These are phyloP conservation scores for Xylaria grammica DNA, from an alignment of 495 filamentous ascomycete genomes.

Conservation along the genomic window DNA sequence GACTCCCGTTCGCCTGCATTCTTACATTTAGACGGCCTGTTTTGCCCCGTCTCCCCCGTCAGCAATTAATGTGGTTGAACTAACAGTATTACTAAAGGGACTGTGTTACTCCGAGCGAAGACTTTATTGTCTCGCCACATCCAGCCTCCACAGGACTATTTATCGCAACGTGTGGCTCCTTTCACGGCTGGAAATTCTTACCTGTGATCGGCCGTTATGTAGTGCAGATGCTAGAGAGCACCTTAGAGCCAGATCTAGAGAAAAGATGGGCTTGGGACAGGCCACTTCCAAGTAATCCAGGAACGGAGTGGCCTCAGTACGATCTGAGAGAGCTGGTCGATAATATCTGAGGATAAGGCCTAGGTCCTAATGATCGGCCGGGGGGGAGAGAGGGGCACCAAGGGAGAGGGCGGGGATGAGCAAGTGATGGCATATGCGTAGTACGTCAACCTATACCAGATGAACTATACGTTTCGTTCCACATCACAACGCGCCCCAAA, in stretches of 20 bases:
- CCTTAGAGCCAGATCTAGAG: slow-evolving; percentile 46
- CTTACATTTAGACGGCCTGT: not conserved
- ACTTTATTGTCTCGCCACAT: slow-evolving; percentile 64
- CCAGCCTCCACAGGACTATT: slow-evolving; percentile 52
- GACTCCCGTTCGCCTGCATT: not conserved
- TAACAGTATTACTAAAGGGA: slow-evolving; percentile 31
- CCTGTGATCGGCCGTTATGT: slow-evolving; percentile 65
- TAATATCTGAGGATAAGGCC: not conserved
- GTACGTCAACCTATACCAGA: not conserved
- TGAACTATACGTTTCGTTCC: slow-evolving; percentile 15
- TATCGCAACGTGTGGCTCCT: slow-evolving; percentile 54
- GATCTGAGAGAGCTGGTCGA: slow-evolving; percentile 26
- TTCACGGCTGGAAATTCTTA: slow-evolving; percentile 65
- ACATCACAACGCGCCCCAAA: slow-evolving; percentile 1
- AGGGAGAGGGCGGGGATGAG: not conserved
- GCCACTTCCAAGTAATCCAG: slow-evolving; percentile 25
- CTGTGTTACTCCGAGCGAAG: slow-evolving; percentile 51
- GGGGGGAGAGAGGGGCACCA: not conserved
- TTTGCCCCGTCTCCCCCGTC: not conserved
- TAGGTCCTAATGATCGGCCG: not conserved
- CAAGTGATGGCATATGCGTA: not conserved
- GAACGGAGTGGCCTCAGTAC: slow-evolving; percentile 27
- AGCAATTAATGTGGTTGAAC: not conserved
- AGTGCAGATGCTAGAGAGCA: slow-evolving; percentile 57
- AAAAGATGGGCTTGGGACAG: slow-evolving; percentile 59